A percentile compares a stretch with the other conserved stretches of the same genome.
Evolutionary conservation across 129 eudicot genomes (phyloP).

Genomic region (Escallonia herrerae): DNA sequence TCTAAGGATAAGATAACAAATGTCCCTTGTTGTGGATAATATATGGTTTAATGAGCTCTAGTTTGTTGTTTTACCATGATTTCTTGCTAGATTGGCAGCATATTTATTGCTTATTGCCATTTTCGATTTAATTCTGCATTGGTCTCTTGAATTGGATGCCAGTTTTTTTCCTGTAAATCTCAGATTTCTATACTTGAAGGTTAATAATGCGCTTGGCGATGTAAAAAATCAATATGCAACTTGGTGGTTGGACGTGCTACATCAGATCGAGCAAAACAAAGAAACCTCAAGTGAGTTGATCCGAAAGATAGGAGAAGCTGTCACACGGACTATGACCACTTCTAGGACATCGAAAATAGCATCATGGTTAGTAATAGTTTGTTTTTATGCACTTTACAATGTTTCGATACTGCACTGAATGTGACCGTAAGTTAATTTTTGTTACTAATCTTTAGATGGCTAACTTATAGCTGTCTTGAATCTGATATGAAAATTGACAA

Average conservation of each 20-base stretch:
- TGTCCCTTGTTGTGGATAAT: no score
- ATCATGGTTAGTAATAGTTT: constrained; percentile 51
- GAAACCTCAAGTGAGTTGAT: constrained; percentile 50
- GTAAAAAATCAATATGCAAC: constrained; percentile 40
- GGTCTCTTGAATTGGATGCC: neutral
- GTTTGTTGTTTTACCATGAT: neutral
- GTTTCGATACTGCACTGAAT: neutral
- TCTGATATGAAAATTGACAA: no score
- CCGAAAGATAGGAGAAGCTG: constrained; percentile 71
- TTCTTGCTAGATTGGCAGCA: neutral
- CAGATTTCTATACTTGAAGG: constrained; percentile 31
- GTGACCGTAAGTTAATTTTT: constrained; percentile 7
- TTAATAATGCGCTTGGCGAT: constrained; percentile 34
- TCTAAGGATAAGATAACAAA: no score
- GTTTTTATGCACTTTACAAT: constrained; percentile 1
- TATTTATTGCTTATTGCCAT: neutral
- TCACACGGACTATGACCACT: constrained; percentile 50
- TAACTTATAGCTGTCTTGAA: no score
- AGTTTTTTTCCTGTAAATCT: no score
- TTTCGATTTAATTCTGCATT: neutral
- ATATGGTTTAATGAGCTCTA: no score
- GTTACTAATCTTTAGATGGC: neutral
- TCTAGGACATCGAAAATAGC: constrained; percentile 52
- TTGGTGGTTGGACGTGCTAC: constrained; percentile 87
- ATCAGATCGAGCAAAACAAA: constrained; percentile 54